These are phyloP conservation scores for Shiraia sp. DNA, from an alignment of 2,329 filamentous ascomycete genomes.

Conservation along the genomic window DNA sequence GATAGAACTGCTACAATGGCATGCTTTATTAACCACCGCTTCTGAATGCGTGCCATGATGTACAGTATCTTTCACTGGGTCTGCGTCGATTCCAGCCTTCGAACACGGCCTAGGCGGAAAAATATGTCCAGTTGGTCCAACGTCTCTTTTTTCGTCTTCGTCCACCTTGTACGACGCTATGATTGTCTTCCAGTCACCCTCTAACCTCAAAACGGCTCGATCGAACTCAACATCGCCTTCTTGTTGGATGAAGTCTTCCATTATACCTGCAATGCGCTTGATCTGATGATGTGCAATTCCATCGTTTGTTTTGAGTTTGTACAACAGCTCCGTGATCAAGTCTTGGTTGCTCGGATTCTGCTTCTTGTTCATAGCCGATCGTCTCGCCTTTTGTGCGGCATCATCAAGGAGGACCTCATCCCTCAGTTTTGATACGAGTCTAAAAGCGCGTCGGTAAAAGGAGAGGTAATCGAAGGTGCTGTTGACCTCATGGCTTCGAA, in stretches of 20 bases:
- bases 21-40: too few species aligned
- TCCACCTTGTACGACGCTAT: slow-evolving; percentile 7
- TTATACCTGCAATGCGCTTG: slow-evolving; percentile 10
- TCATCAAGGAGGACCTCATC: slow-evolving; percentile 11
- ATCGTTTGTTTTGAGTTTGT: slow-evolving; percentile 9
- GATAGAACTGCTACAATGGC: background rate
- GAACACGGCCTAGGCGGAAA: too few species aligned
- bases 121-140: too few species aligned
- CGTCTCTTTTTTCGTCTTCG: too few species aligned
- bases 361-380: slow-evolving; percentile 2
- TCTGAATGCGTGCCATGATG: too few species aligned
- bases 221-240: slow-evolving; percentile 10
- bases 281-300: slow-evolving; percentile 10
- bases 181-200: slow-evolving; percentile 2
- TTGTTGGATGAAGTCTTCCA: slow-evolving; percentile 10
- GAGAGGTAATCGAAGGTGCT: slow-evolving; percentile 24
- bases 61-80: too few species aligned
- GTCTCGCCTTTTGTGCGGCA: slow-evolving; percentile 2
- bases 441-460: slow-evolving; percentile 19
- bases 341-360: slow-evolving; percentile 7
- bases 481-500: slow-evolving; percentile 17
- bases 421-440: slow-evolving; percentile 11
- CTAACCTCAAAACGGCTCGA: slow-evolving; percentile 3
- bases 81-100: too few species aligned
- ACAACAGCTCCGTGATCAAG: slow-evolving; percentile 14